Conservation (phyloP, 306 rosid genomes). For the Dalbergia cochinchinensis region DNA sequence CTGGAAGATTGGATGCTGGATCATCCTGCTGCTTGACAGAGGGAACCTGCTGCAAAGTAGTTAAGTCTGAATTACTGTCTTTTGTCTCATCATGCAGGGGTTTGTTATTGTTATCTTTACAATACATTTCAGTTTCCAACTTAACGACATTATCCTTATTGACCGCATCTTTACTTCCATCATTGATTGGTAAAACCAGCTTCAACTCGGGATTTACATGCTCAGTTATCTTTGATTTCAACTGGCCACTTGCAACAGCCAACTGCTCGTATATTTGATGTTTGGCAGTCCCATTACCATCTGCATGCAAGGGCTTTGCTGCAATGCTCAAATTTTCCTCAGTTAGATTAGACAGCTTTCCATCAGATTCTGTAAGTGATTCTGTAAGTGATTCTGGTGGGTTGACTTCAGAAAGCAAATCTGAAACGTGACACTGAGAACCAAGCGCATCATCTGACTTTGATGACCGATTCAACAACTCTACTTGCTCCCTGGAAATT, state of each 20-base stretch:
- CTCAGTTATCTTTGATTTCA: constrained; percentile 59
- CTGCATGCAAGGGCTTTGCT: constrained; percentile 45
- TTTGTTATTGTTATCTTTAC: constrained; percentile 33
- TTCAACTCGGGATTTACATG: constrained; percentile 53
- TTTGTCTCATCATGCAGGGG: constrained; percentile 46
- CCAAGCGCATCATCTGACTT: constrained; percentile 80
- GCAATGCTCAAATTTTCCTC: constrained; percentile 13
- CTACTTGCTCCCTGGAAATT: constrained; percentile 83
- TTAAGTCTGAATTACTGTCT: constrained; percentile 40
- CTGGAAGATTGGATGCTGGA: constrained; percentile 61
- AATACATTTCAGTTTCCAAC: constrained; percentile 30
- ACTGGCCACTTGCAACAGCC: constrained; percentile 60
- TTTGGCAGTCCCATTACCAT: constrained; percentile 61
- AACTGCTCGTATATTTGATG: constrained; percentile 59
- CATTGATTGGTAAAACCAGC: constrained; percentile 44
- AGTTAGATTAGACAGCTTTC: constrained; percentile 45
- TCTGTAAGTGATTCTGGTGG: constrained; percentile 53
- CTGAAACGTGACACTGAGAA: constrained; percentile 59
- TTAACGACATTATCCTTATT: constrained; percentile 28
- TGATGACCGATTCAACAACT: constrained; percentile 71
- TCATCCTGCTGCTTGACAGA: constrained; percentile 59
- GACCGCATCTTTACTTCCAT: constrained; percentile 32
- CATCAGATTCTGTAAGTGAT: constrained; percentile 60
- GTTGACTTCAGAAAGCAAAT: constrained; percentile 57
- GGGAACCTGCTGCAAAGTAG: constrained; percentile 47